Conservation (phyloP, 257 asterid species). For the Parsonsia alboflavescens region DNA sequence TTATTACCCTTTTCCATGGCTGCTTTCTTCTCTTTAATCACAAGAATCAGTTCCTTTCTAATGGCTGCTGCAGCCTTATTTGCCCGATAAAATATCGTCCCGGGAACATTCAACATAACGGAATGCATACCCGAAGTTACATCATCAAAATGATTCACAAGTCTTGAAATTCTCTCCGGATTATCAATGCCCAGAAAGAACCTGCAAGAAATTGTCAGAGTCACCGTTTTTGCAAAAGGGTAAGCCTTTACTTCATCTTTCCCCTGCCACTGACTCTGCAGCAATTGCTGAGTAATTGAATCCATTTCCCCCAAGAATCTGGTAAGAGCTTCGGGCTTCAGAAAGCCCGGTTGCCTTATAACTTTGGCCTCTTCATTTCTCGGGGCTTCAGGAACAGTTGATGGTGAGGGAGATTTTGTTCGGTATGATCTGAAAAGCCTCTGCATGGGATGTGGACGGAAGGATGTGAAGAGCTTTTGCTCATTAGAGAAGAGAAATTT, state of each 20-base stretch:
- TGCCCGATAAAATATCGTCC: conserved; percentile 47
- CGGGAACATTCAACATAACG: conserved; percentile 45
- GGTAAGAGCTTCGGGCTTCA: conserved; percentile 58
- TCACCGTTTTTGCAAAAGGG: conserved; percentile 46
- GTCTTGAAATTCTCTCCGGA: conserved; percentile 38
- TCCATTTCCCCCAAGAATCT: conserved; percentile 50
- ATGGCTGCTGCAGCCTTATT: conserved; percentile 54
- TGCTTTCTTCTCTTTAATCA: conserved; percentile 52
- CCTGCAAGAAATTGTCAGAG: conserved; percentile 48
- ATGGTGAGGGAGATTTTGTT: conserved; percentile 17
- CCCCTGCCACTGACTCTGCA: conserved; percentile 33
- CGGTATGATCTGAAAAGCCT: conserved; percentile 54
- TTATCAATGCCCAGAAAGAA: conserved; percentile 49
- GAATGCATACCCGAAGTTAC: conserved; percentile 55
- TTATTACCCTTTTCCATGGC: conserved; percentile 23
- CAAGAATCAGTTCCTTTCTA: conserved; percentile 42
- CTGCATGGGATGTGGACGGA: conserved; percentile 63
- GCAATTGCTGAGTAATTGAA: conserved; percentile 24
- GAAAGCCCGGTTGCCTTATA: conserved; percentile 60
- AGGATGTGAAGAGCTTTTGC: conserved; percentile 43
- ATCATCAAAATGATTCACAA: conserved; percentile 47
- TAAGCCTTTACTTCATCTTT: conserved; percentile 28
- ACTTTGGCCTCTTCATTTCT: conserved; percentile 25
- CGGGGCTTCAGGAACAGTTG: conserved; percentile 11
- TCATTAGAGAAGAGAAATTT: conserved; percentile 71